phyloP scores from a whole-genome alignment of 345 rosid species.

The Eucalyptus melliodora region DNA sequence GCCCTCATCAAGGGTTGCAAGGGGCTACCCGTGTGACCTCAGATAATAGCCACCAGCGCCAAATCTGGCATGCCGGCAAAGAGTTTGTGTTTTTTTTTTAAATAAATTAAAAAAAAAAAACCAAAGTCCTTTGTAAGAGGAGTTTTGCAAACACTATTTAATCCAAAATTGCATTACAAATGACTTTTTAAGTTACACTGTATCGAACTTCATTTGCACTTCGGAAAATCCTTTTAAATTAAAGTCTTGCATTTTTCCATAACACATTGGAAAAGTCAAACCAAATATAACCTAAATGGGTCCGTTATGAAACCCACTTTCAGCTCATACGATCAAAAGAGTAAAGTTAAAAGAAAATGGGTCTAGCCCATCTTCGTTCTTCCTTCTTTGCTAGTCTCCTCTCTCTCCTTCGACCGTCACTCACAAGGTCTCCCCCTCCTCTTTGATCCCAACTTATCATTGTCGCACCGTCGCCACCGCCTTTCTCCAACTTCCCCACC shows the following conservation, averaged over 20 bases:
- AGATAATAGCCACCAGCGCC: rapidly evolving
- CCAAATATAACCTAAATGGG: neutral
- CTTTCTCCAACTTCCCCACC: neutral
- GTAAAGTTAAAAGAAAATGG: neutral
- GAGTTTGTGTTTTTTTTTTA: too few species aligned
- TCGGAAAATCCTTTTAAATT: too few species aligned
- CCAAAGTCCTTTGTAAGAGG: neutral
- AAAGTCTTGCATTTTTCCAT: neutral
- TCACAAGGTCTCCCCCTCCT: neutral
- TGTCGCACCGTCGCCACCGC: neutral
- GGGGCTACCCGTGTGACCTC: neutral
- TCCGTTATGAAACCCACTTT: neutral
- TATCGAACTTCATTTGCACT: too few species aligned
- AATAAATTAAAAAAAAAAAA: too few species aligned
- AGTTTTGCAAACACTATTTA: too few species aligned
- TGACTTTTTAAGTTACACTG: too few species aligned
- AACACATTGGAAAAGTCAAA: too few species aligned
- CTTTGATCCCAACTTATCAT: neutral
- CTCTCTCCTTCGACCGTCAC: neutral
- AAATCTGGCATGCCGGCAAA: too few species aligned
- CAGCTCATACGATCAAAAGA: neutral
- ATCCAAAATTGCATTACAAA: too few species aligned
- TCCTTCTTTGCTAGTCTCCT: neutral
- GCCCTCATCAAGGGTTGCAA: neutral
- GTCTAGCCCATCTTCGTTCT: neutral